Evolutionary conservation across 2,329 filamentous ascomycete species (phyloP).

Genomic region (Myrmaecium sp.): DNA sequence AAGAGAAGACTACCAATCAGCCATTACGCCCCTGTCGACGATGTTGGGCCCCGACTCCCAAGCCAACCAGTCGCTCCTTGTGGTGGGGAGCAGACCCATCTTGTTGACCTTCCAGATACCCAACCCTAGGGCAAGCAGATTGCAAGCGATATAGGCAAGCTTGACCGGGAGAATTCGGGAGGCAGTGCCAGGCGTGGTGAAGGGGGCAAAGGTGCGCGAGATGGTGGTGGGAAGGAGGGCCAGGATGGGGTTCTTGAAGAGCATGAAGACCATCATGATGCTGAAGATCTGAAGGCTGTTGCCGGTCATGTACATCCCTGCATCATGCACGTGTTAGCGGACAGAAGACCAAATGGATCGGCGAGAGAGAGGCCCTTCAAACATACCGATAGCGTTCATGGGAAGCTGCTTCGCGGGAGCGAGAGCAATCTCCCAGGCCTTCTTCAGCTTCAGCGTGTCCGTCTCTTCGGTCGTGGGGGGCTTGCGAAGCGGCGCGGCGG

Average conservation of each 20-base stretch:
- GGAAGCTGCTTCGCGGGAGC: slow-evolving; percentile 85
- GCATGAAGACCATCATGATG: slow-evolving; percentile 99
- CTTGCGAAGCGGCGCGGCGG: slow-evolving; percentile 35
- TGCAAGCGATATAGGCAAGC: slow-evolving; percentile 72
- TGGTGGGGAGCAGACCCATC: slow-evolving; percentile 94
- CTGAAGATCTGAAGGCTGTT: slow-evolving; percentile 97
- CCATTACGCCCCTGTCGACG: too few relatives aligned
- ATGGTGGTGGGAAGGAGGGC: slow-evolving; percentile 69
- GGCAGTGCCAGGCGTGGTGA: slow-evolving; percentile 67
- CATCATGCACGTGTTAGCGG: neutral
- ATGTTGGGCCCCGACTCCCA: slow-evolving; percentile 89
- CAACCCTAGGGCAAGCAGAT: slow-evolving; percentile 64
- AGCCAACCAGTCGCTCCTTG: slow-evolving; percentile 89
- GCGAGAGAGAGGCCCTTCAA: neutral
- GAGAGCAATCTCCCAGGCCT: slow-evolving; percentile 93
- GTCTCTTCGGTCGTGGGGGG: slow-evolving; percentile 67
- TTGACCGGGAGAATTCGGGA: slow-evolving; percentile 67
- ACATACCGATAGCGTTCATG: slow-evolving; percentile 81
- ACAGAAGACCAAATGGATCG: neutral
- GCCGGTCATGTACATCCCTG: slow-evolving; percentile 95
- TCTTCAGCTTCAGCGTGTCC: slow-evolving; percentile 92
- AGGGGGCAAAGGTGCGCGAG: slow-evolving; percentile 76
- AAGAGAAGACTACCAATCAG: too few relatives aligned
- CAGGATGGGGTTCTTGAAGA: slow-evolving; percentile 89
- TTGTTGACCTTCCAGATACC: slow-evolving; percentile 93